Evolutionary conservation across 2,329 filamentous ascomycete genomes (phyloP), one percentile per base, ranked within the genome.

Genomic region (Coniochaeta sp.): DNA sequence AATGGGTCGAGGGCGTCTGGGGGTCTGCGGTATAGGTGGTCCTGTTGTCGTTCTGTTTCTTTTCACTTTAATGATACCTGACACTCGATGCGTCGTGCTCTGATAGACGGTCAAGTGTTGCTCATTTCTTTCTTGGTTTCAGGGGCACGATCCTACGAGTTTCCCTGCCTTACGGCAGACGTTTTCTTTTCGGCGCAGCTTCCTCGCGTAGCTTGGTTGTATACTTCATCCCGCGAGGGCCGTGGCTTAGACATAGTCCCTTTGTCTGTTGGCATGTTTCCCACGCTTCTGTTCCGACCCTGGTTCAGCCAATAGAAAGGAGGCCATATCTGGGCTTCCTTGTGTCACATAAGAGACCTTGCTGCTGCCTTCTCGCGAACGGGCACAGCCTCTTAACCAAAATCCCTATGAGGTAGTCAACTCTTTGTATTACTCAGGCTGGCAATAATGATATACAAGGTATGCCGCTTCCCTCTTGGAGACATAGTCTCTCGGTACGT

Each of bases 1-100:
- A 79, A 50, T 89, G 85, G 85, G 68, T 88, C 40, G 70, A 74
- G 59, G 67, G 69, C n/a, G 71, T 73, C 4, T 84, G 81, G 81
- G 71, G 69, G 12, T 63, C 69, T 52, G 67, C 63, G 17, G 32
- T 62, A 26, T 66, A 52, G 36, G 47, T 30, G 24, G 7, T 28
- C 17, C 4, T 24, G 7, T 24, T 24, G 7, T 12, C 3, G 17
- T 52, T 30, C 47, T 6, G 2, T 28, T 52, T 22, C 47, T 7
- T 7, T 30, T 26, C n/a, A 10, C 30, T 55, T 55, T 22, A 4
- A 38, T 55, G 47, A 52, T 30, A 52, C 47, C 47, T 52, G n/a
- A 9, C 24, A 22, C n/a, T 52, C 14, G 10, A 28, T 22, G 12
- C 7, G 38, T 28, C 24, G 14, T 50, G 8, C 4, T 52, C 9